Percentiles rank a stretch among this genome's conserved stretches.
Evolutionary conservation across 73 alveolate species (phyloP).

Genomic region (Paramecium sexaurelia): DNA sequence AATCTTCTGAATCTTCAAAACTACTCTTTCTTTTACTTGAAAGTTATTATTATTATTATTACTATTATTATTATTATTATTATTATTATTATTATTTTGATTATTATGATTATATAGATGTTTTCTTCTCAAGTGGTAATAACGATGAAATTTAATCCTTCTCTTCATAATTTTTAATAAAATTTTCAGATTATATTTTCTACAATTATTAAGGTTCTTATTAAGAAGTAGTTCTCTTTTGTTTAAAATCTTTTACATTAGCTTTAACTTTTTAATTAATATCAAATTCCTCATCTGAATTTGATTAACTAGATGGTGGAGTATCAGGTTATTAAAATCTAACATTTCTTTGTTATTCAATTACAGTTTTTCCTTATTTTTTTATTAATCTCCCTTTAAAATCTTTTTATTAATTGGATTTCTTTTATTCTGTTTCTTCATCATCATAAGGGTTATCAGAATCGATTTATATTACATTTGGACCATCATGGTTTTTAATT

Average conservation of each 20-base stretch:
- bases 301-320: background rate
- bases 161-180: background rate
- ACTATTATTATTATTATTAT: background rate
- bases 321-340: background rate
- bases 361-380: background rate
- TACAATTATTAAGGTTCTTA: background rate
- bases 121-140: background rate
- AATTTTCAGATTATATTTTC: background rate
- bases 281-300: slow-evolving; percentile 2
- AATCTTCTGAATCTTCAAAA: slow-evolving; percentile 37
- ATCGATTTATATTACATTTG: background rate
- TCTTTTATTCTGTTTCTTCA: background rate
- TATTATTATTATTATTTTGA: background rate
- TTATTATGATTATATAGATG: background rate
- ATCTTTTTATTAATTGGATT: background rate
- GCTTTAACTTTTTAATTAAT: background rate
- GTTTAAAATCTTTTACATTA: background rate
- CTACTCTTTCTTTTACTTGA: slow-evolving; percentile 12
- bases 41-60: background rate
- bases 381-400: background rate
- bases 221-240: background rate
- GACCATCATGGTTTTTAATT: background rate
- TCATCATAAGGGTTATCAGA: background rate
- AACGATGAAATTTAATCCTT: background rate
- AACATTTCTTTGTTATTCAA: background rate